phyloP scores from a whole-genome alignment of 2,329 filamentous ascomycete genomes.

The Neonectria faginata region DNA sequence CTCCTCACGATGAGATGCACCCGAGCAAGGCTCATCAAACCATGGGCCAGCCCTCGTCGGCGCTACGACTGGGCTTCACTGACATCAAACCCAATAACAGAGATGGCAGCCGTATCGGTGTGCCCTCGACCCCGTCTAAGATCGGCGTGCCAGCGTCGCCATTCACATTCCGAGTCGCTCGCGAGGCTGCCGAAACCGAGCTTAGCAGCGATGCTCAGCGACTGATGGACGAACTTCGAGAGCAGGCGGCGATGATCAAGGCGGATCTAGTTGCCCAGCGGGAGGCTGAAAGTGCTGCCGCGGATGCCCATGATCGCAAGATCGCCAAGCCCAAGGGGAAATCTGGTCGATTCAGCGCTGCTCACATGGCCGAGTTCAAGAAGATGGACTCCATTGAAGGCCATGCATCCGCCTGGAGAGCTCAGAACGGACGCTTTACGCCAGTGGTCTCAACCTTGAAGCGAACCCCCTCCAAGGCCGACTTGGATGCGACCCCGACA shows the following conservation, averaged over 20 bases:
- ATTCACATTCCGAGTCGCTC: slow-evolving; percentile 78
- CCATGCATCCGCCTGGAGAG: slow-evolving; percentile 83
- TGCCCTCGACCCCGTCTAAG: slow-evolving; percentile 75
- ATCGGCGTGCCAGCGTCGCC: slow-evolving; percentile 64
- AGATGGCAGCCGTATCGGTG: slow-evolving; percentile 53
- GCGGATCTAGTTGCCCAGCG: slow-evolving; percentile 73
- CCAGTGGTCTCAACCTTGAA: slow-evolving; percentile 57
- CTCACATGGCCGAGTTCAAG: slow-evolving; percentile 89
- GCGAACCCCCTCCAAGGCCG: slow-evolving; percentile 60
- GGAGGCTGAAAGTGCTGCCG: slow-evolving; percentile 63
- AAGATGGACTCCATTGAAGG: slow-evolving; percentile 98
- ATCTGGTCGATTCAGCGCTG: slow-evolving; percentile 82
- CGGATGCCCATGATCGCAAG: slow-evolving; percentile 67
- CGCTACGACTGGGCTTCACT: slow-evolving; percentile 83
- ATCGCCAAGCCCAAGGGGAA: slow-evolving; percentile 86
- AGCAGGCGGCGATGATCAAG: slow-evolving; percentile 78
- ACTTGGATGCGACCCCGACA: slow-evolving; percentile 52
- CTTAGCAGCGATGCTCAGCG: slow-evolving; percentile 71
- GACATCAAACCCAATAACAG: slow-evolving; percentile 73
- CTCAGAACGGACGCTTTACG: slow-evolving; percentile 65
- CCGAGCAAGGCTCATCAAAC: slow-evolving; percentile 84
- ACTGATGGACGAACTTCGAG: slow-evolving; percentile 76
- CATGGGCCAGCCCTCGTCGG: slow-evolving; percentile 81
- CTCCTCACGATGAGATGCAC: slow-evolving; percentile 87
- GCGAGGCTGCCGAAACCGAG: slow-evolving; percentile 60